Conservation (phyloP, 495 filamentous ascomycete genomes). For the Echria macrotheca region DNA sequence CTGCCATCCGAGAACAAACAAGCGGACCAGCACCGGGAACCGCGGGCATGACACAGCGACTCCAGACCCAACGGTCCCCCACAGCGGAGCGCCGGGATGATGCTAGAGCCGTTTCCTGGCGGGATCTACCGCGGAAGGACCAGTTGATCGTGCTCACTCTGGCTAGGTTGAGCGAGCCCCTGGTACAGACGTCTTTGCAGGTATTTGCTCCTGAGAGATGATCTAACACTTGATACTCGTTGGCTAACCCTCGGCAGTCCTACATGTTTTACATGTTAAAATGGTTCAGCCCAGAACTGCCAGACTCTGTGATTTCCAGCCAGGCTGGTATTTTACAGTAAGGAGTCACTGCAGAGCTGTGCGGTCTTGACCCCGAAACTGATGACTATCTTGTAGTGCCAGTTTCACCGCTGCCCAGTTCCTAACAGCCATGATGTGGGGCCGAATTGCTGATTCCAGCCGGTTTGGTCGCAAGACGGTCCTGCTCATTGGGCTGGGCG, state of each 20-base stretch:
- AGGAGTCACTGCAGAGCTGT: not conserved
- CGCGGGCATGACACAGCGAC: too few relatives aligned
- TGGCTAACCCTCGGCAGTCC: too few relatives aligned
- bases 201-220: slow-evolving; percentile 18
- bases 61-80: too few relatives aligned
- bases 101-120: slow-evolving; percentile 53
- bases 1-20: not conserved
- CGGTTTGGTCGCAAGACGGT: slow-evolving; percentile 70
- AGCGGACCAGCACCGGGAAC: not conserved
- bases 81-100: not conserved
- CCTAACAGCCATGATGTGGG: slow-evolving; percentile 81
- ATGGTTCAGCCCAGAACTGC: slow-evolving; percentile 60
- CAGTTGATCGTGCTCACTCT: slow-evolving; percentile 71
- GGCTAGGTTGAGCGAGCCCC: slow-evolving; percentile 70
- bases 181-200: slow-evolving; percentile 72
- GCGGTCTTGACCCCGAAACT: not conserved
- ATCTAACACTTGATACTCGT: too few relatives aligned
- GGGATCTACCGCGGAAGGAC: slow-evolving; percentile 63
- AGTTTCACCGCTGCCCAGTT: slow-evolving; percentile 81
- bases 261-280: slow-evolving; percentile 79
- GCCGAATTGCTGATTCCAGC: slow-evolving; percentile 65
- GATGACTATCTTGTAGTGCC: slow-evolving; percentile 32
- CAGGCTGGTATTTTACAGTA: slow-evolving; percentile 71
- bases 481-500: slow-evolving; percentile 66
- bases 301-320: slow-evolving; percentile 63